phyloP scores from a whole-genome alignment of 192 early-diverging fungal species.

The Coemansia sp. region DNA sequence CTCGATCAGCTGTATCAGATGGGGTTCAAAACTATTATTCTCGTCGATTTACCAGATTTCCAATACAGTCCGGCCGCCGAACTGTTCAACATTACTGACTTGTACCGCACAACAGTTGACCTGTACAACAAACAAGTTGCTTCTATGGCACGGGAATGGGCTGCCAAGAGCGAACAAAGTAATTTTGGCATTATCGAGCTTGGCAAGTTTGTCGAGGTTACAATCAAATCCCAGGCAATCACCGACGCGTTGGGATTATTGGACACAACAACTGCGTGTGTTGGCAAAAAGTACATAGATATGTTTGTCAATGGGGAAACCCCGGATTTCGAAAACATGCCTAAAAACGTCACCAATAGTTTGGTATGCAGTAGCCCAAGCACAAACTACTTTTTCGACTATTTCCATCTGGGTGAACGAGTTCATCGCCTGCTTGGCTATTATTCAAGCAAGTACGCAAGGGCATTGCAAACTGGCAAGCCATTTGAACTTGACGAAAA shows the following conservation, averaged over 20 bases:
- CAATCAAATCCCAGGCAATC: slow-evolving; percentile 15
- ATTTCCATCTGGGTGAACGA: slow-evolving; percentile 33
- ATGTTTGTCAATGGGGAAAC: background rate
- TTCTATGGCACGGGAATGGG: background rate
- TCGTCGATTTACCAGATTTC: slow-evolving; percentile 24
- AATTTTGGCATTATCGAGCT: slow-evolving; percentile 16
- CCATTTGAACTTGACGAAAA: slow-evolving; percentile 13
- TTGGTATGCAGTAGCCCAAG: slow-evolving; percentile 21
- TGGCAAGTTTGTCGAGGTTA: slow-evolving; percentile 27
- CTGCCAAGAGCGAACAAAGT: background rate
- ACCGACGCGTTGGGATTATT: background rate
- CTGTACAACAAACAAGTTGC: background rate
- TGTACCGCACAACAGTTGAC: background rate
- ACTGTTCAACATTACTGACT: slow-evolving; percentile 2
- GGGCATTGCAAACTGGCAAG: slow-evolving; percentile 3
- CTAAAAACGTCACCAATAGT: slow-evolving; percentile 3
- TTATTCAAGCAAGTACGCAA: slow-evolving; percentile 13
- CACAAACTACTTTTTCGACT: slow-evolving; percentile 40
- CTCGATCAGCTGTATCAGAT: slow-evolving; percentile 25
- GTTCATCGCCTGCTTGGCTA: slow-evolving; percentile 40
- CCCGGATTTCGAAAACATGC: background rate
- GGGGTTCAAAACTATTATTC: slow-evolving; percentile 35
- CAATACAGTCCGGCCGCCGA: slow-evolving; percentile 24
- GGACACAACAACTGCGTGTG: background rate
- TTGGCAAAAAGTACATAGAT: background rate